phyloP scores from a whole-genome alignment of 768 basidiomycete species.

The Cystobasidium tubakii region DNA sequence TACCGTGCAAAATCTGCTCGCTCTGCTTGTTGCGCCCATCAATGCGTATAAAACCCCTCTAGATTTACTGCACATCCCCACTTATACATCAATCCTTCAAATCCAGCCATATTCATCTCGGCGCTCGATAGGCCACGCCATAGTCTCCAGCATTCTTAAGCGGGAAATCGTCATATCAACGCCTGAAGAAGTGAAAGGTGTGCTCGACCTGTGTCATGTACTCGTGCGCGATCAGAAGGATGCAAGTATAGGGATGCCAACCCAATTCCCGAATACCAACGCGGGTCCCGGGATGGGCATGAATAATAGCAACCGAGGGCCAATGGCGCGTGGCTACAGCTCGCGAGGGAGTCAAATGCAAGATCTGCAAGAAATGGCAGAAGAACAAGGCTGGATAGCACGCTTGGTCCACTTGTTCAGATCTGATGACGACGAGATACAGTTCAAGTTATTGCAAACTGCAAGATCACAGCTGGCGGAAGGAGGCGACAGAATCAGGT shows the following conservation, averaged over 20 bases:
- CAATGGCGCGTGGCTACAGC: constrained; percentile 49
- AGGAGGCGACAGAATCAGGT: constrained; percentile 90
- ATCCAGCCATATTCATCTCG: constrained; percentile 85
- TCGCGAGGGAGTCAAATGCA: constrained; percentile 50
- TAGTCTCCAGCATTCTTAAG: constrained; percentile 88
- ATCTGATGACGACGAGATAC: constrained; percentile 74
- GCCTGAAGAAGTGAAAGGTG: constrained; percentile 87
- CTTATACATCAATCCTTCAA: constrained; percentile 73
- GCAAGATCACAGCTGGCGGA: constrained; percentile 76
- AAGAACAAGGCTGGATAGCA: constrained; percentile 98
- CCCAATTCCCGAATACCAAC: neutral
- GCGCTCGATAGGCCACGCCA: constrained; percentile 85
- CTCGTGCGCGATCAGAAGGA: constrained; percentile 68
- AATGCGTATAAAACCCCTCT: constrained; percentile 94
- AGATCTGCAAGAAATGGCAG: constrained; percentile 86
- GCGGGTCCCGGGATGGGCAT: constrained; percentile 11
- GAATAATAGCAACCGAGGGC: neutral
- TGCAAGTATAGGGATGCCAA: constrained; percentile 42
- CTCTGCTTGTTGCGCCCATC: constrained; percentile 85
- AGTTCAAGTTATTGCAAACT: constrained; percentile 89
- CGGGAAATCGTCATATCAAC: constrained; percentile 92
- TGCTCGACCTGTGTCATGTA: constrained; percentile 85
- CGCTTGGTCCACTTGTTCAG: constrained; percentile 95
- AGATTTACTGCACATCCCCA: constrained; percentile 90
- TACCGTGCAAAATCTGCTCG: constrained; percentile 82